Conservation (phyloP, 2,329 filamentous ascomycete genomes). For the Hypoxylon sp. region DNA sequence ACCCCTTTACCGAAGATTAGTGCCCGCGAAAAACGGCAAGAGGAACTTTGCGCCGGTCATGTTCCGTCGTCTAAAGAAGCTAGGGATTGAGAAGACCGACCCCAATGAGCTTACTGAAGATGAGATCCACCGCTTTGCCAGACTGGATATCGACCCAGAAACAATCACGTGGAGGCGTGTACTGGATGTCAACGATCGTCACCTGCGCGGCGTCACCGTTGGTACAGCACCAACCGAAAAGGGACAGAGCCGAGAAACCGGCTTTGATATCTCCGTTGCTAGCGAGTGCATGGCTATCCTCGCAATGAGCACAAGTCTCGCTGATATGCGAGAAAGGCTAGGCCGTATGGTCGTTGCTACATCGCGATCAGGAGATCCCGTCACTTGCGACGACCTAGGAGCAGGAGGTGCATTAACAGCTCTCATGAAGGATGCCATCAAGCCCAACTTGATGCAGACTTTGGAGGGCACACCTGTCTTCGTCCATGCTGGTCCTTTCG, state of each 20-base stretch:
- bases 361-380: constrained; percentile 83
- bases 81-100: constrained; percentile 94
- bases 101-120: constrained; percentile 90
- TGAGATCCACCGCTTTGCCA: constrained; percentile 87
- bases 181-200: constrained; percentile 95
- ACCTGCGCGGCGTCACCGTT: constrained; percentile 87
- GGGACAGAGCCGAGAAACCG: constrained; percentile 85
- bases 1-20: constrained; percentile 84
- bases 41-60: constrained; percentile 87
- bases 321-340: constrained; percentile 90
- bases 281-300: constrained; percentile 99
- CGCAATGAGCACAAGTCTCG: constrained; percentile 85
- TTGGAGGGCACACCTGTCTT: constrained; percentile 97
- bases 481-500: constrained; percentile 96
- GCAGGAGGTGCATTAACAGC: constrained; percentile 91
- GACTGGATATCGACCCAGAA: constrained; percentile 93
- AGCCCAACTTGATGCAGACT: constrained; percentile 98
- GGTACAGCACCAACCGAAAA: constrained; percentile 91
- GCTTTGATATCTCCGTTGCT: constrained; percentile 97
- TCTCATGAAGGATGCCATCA: constrained; percentile 97
- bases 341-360: constrained; percentile 96
- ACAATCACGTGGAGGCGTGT: constrained; percentile 98
- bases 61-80: constrained; percentile 92
- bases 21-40: constrained; percentile 89
- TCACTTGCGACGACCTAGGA: constrained; percentile 96